Conservation (phyloP, 176 grass and related monocot genomes). For the Oryza meridionalis region DNA sequence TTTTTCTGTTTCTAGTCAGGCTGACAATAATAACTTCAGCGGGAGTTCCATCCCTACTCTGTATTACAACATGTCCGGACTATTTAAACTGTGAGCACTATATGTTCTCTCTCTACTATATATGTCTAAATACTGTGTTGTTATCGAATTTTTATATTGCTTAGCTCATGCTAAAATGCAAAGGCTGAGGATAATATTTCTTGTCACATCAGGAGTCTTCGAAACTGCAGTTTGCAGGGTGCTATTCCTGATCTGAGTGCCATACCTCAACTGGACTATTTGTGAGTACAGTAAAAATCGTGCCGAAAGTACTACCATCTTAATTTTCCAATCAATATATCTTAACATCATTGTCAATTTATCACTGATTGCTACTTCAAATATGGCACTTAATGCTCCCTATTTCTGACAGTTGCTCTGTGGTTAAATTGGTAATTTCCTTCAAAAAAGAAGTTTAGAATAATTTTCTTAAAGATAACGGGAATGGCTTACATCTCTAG, state of each 20-base stretch:
- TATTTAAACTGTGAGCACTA: conserved; percentile 80
- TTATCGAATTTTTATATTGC: neutral
- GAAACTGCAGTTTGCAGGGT: conserved; percentile 94
- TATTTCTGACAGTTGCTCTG: neutral
- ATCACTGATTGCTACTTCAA: conserved; percentile 19
- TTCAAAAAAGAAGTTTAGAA: neutral
- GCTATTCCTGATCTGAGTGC: conserved; percentile 78
- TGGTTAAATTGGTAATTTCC: conserved; percentile 2
- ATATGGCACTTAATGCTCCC: neutral
- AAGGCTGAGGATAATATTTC: conserved; percentile 41
- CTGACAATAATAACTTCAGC: conserved; percentile 92
- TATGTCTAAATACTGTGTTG: neutral
- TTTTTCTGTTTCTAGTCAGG: conserved; percentile 72
- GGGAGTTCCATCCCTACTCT: conserved; percentile 80
- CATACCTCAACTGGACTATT: conserved; percentile 72
- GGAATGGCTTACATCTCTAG: neutral
- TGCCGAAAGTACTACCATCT: conserved; percentile 2
- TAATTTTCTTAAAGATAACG: neutral
- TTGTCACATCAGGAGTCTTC: conserved; percentile 80
- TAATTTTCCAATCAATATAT: neutral
- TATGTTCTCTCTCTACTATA: conserved; percentile 33
- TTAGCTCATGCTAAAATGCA: neutral
- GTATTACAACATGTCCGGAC: conserved; percentile 66
- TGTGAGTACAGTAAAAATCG: conserved; percentile 59
- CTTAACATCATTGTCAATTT: neutral